Base-by-base conservation (phyloP, 2,329 filamentous ascomycete species). In the Xylariaceae sp. region DNA sequence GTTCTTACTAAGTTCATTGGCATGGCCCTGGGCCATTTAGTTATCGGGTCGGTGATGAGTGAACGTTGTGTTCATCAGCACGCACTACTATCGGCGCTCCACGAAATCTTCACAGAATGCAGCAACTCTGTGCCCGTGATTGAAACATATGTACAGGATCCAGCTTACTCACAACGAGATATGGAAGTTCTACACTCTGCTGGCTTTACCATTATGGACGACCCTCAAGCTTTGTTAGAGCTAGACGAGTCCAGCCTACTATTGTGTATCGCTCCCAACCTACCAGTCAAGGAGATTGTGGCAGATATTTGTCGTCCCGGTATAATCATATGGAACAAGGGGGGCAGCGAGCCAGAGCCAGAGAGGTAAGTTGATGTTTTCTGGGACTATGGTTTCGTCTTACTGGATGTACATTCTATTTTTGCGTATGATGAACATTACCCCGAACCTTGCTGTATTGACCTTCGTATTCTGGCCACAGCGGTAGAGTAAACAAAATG, bases 201-300 rank as follows among this genome's bases (percentile, higher is more conserved):
- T 22, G 50, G 47, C 10, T 60, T 56, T 12, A 55, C 55, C n/a
- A 47, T 60, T 45, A 49, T 59, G 27, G 54, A 59, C 44, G 57
- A 58, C 30, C 55, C 56, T 12, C 45, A 58, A 32, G 58, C 22
- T 32, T 60, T 58, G 33, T 45, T 58, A 40, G 41, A 47, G 42
- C 42, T 57, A 44, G 58, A 58, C 41, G 52, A 57, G 15, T 56
- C 40, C 38, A 58, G 52, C 52, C 46, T 59, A 33, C 57, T 59
- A 45, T 36, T 60, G n/a, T 47, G 49, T 35, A 58, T 59, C 43
- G 44, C 33, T n/a, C 42, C 54, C 39, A 17, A 45, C n/a, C 11
- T 55, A 43, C 58, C 56, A 30, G 30, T 59, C 10, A 48, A 52
- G 36, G 48, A 58, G 36, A 60, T 58, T 42, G 56, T 58, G 44